Percentiles rank a stretch among this genome's conserved stretches.
phyloP scores from a whole-genome alignment of 306 rosid genomes.

The Fragaria ananassa region DNA sequence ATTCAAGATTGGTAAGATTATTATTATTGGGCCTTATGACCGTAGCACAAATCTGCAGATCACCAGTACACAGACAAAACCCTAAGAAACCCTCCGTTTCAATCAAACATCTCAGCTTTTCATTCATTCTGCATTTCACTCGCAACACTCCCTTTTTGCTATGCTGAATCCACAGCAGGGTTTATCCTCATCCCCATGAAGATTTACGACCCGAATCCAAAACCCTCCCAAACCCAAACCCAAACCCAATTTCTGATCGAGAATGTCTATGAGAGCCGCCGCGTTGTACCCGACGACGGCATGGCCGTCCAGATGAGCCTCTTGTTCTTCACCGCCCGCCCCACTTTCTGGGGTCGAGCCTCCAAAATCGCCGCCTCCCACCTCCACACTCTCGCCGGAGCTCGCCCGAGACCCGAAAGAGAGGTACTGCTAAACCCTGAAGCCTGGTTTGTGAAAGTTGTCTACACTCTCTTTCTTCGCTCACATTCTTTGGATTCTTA shows the following conservation, averaged over 20 bases:
- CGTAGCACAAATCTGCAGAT: too few species aligned
- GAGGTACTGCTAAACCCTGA: constrained; percentile 49
- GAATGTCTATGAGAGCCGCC: background rate
- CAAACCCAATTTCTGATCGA: background rate
- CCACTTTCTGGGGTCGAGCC: constrained; percentile 26
- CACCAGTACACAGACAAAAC: too few species aligned
- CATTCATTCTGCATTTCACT: background rate
- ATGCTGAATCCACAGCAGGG: background rate
- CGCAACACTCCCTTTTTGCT: background rate
- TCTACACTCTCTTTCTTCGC: constrained; percentile 59
- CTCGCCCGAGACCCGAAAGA: constrained; percentile 34
- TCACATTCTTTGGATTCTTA: constrained; percentile 44
- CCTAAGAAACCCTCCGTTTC: too few species aligned
- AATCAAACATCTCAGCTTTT: too few species aligned
- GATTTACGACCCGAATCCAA: background rate
- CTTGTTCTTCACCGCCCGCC: background rate
- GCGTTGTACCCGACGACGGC: background rate
- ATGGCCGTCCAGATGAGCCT: constrained; percentile 3
- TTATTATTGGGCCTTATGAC: too few species aligned
- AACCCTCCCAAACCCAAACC: background rate
- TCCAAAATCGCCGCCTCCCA: constrained; percentile 51
- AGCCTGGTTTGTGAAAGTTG: constrained; percentile 74
- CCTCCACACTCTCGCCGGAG: constrained; percentile 35
- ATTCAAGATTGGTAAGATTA: too few species aligned
- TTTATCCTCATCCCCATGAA: background rate